phyloP scores from a whole-genome alignment of 331 rosid species.

The Phaseolus coccineus region DNA sequence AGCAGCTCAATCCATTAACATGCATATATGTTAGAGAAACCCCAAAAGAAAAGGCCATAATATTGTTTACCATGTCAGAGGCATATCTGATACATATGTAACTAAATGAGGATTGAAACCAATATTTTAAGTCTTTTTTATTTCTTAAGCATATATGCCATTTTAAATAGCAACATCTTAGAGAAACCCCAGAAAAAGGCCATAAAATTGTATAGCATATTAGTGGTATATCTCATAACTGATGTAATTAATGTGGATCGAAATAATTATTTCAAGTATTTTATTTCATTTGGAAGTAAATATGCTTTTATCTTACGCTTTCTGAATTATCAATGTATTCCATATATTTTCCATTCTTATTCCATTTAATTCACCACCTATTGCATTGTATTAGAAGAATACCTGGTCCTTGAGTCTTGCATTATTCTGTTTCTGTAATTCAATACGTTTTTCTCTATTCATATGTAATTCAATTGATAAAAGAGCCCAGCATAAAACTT shows the following conservation, averaged over 20 bases:
- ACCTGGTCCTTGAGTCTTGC: neutral
- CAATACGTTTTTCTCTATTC: conserved; percentile 7
- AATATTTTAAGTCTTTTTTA: too few species aligned
- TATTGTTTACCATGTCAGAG: too few species aligned
- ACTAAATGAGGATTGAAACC: too few species aligned
- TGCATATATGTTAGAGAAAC: too few species aligned
- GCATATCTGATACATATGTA: too few species aligned
- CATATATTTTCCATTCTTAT: conserved; percentile 7
- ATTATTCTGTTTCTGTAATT: conserved; percentile 5
- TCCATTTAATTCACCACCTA: neutral
- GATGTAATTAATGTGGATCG: neutral
- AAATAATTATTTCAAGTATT: neutral
- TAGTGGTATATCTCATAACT: neutral
- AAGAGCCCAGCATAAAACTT: neutral
- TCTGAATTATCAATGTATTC: neutral
- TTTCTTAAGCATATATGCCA: too few species aligned
- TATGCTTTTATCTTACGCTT: neutral
- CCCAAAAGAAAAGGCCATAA: too few species aligned
- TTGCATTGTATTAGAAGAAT: neutral
- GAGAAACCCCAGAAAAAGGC: neutral
- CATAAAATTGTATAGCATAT: conserved; percentile 1
- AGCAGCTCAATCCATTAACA: too few species aligned
- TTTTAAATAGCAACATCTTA: too few species aligned
- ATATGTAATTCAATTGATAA: neutral
- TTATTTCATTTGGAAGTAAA: neutral